Evolutionary conservation across 306 rosid species (phyloP).

Genomic region (Neltuma alba): DNA sequence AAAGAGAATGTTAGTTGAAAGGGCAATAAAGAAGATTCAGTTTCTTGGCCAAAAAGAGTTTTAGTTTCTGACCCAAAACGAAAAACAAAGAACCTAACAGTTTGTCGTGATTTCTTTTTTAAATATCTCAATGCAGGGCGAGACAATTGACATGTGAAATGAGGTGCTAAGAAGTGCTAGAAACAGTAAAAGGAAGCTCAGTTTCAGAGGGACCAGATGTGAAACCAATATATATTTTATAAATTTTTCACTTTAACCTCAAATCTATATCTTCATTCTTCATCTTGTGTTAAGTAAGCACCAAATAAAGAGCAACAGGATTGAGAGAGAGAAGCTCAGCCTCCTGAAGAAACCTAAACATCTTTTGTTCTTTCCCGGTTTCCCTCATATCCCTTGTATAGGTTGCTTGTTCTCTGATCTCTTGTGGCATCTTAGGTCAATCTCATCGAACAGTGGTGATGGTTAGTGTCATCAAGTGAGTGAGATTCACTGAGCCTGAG

Average conservation of each 20-base stretch:
- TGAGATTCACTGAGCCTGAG: constrained; percentile 8
- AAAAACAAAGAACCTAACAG: neutral
- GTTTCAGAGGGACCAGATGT: neutral
- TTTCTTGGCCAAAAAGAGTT: neutral
- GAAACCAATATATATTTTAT: neutral
- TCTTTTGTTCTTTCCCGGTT: neutral
- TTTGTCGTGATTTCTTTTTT: constrained; percentile 14
- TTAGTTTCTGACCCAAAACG: neutral
- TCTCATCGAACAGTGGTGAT: constrained; percentile 6
- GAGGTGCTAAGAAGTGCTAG: neutral
- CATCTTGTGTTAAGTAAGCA: neutral
- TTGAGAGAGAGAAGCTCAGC: neutral
- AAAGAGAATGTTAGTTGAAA: neutral
- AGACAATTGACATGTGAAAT: constrained; percentile 4
- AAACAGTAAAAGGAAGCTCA: constrained; percentile 2
- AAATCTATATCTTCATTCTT: neutral
- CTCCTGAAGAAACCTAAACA: neutral
- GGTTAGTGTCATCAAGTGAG: constrained; percentile 22
- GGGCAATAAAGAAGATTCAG: neutral
- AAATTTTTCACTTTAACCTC: neutral
- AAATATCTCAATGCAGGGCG: neutral
- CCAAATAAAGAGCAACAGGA: neutral
- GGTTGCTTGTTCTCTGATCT: constrained; percentile 4
- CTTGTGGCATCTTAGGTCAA: neutral
- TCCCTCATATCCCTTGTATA: neutral